Evolutionary conservation across 2,329 filamentous ascomycete genomes (phyloP), one percentile per base, ranked within the genome.

Genomic region (Bertia moriformis): DNA sequence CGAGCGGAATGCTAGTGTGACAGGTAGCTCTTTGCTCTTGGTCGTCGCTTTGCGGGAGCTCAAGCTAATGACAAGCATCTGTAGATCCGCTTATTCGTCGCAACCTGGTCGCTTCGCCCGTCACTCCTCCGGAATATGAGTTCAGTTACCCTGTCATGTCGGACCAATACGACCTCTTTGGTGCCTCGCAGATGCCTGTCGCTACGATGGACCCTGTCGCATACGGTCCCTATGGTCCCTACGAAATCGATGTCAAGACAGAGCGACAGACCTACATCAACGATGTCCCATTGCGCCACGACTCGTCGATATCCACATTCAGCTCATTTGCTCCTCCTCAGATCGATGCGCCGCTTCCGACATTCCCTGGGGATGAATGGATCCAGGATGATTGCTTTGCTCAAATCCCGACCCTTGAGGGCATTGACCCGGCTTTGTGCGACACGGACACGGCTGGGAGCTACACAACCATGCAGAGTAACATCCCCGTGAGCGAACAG

Each of bases 231-330:
- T 82, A 72, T 45, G 73, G 81, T 15, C 86, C 88, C 0, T 95
- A 93, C 56, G 89, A 95, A 60, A 79, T 95, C 44, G 89, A 95
- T 57, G 83, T 96, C 65, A 93, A 89, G 70, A 95, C 88, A 1
- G 89, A 95, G 63, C 73, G 85, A 46, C 86, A 95, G 49, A 87
- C 93, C 67, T 94, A 84, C 58, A 78, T 95, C 59, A 86, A 95
- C 51, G 84, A 95, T 54, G 72, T 94, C 41, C 86, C 85, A 3
- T 83, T 87, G 13, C 68, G 89, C 43, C 71, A 78, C 47, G 88
- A 95, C 60, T 93, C 87, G 12, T 85, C 85, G 20, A 79, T 87
- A 27, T 93, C 88, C 0, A 93, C 87, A 18, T 95, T 93, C 61
- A 93, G 80, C 70, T 88, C 32, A 7, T 12, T 35, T 10, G 32